These are phyloP conservation scores for Scleroderma citrinum DNA, from an alignment of 768 basidiomycete genomes.

Conservation along the genomic window DNA sequence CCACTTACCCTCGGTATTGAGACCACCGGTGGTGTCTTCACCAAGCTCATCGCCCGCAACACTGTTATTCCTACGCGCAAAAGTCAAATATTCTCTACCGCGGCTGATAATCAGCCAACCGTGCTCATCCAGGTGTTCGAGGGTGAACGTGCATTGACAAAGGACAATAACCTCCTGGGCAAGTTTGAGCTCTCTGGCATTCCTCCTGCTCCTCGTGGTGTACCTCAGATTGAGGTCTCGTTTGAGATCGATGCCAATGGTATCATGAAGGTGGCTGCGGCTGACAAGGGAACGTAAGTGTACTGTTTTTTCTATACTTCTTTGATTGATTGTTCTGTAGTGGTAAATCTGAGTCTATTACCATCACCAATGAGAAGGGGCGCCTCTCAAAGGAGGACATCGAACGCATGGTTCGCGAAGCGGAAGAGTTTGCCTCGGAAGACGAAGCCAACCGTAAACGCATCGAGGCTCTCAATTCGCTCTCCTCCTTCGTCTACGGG, in stretches of 20 bases:
- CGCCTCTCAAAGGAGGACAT: constrained; percentile 87
- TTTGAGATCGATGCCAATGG: constrained; percentile 95
- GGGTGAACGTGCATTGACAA: constrained; percentile 94
- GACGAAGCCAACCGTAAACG: constrained; percentile 77
- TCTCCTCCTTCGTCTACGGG: constrained; percentile 79
- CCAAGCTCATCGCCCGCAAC: constrained; percentile 95
- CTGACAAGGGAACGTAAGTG: constrained; percentile 89
- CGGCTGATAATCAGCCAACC: constrained; percentile 89
- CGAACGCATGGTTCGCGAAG: constrained; percentile 92
- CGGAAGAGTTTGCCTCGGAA: constrained; percentile 83
- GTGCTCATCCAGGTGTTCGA: constrained; percentile 97
- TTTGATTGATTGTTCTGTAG: constrained; percentile 27
- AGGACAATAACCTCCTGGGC: constrained; percentile 98
- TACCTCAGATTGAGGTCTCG: constrained; percentile 94
- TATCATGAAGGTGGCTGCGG: constrained; percentile 90
- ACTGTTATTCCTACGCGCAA: constrained; percentile 98
- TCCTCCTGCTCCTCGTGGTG: constrained; percentile 92
- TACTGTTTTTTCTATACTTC: not conserved
- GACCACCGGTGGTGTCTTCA: constrained; percentile 97
- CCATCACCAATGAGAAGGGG: constrained; percentile 95
- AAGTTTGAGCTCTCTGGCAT: constrained; percentile 93
- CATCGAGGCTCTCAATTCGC: constrained; percentile 77
- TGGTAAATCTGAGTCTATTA: constrained; percentile 84
- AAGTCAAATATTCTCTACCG: constrained; percentile 86
- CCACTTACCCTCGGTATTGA: constrained; percentile 98